Evolutionary conservation across 2,329 filamentous ascomycete species (phyloP).

Genomic region (Diaporthe vaccinii): DNA sequence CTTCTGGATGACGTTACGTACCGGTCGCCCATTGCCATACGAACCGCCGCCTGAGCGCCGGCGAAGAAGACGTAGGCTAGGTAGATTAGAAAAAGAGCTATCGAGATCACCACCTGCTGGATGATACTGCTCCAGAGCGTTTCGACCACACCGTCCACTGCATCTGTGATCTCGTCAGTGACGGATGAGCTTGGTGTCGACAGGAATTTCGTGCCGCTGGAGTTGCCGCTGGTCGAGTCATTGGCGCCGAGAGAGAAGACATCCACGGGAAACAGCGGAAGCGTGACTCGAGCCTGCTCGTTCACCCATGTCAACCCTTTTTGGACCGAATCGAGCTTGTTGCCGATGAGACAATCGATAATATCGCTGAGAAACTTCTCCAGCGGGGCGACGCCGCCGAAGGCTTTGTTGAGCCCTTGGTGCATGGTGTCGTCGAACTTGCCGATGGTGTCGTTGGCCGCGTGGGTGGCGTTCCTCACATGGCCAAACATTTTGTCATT

Average conservation of each 20-base stretch:
- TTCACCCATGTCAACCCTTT: conserved; percentile 94
- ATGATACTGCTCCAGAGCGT: conserved; percentile 77
- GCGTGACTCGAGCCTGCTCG: conserved; percentile 84
- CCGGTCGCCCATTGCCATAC: conserved; percentile 59
- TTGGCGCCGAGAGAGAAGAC: conserved; percentile 86
- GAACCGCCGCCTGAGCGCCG: conserved; percentile 73
- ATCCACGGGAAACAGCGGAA: conserved; percentile 83
- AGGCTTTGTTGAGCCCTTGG: conserved; percentile 79
- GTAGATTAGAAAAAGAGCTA: conserved; percentile 81
- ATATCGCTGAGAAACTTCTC: conserved; percentile 83
- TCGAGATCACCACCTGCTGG: conserved; percentile 85
- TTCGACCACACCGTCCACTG: conserved; percentile 77
- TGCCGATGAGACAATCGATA: conserved; percentile 86
- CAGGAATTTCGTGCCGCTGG: conserved; percentile 71
- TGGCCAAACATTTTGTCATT: conserved; percentile 89
- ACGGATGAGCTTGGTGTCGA: conserved; percentile 80
- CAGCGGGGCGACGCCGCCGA: conserved; percentile 62
- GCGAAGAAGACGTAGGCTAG: conserved; percentile 82
- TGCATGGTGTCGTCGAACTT: conserved; percentile 84
- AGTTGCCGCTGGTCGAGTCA: conserved; percentile 69
- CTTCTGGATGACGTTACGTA: neutral
- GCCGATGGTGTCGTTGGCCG: conserved; percentile 89
- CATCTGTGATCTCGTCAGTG: conserved; percentile 84
- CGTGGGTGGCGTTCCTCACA: conserved; percentile 85
- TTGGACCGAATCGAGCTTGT: conserved; percentile 88